These are phyloP conservation scores for Tilletiopsis washingtonensis DNA, from an alignment of 1,284 basidiomycete genomes.

Conservation along the genomic window DNA sequence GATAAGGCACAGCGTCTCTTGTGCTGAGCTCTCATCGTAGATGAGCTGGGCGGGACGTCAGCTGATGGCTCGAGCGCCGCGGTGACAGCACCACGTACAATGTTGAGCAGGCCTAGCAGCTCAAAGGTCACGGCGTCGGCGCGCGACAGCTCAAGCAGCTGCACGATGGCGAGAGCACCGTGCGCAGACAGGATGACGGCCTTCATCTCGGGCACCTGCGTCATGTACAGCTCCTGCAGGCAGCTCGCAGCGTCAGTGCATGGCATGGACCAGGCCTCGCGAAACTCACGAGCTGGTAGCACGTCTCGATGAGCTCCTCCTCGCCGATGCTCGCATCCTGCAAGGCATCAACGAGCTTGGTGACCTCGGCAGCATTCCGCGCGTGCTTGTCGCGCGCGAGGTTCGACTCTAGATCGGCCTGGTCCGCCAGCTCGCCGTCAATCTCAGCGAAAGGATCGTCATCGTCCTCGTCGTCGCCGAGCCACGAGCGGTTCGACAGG, in stretches of 20 bases:
- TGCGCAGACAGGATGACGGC: conserved; percentile 78
- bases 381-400: conserved; percentile 52
- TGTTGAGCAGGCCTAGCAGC: conserved; percentile 78
- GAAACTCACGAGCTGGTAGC: conserved; percentile 78
- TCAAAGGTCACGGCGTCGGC: conserved; percentile 75
- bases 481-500: conserved; percentile 33
- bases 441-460: conserved; percentile 39
- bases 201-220: conserved; percentile 80
- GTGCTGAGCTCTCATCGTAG: conserved; percentile 68
- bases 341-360: conserved; percentile 75
- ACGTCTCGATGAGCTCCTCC: conserved; percentile 69
- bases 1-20: conserved; percentile 91
- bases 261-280: too few species aligned
- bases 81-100: too few species aligned
- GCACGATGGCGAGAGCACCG: conserved; percentile 86
- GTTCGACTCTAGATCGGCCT: conserved; percentile 38
- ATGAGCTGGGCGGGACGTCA: too few species aligned
- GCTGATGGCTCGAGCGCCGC: too few species aligned
- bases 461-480: conserved; percentile 27
- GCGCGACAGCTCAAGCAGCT: conserved; percentile 73
- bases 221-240: too few species aligned
- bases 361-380: conserved; percentile 68
- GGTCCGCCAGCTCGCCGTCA: conserved; percentile 19
- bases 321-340: conserved; percentile 60
- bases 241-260: too few species aligned